phyloP scores from a whole-genome alignment of 1,284 basidiomycete genomes.

The Leccinum cinnamomeum region DNA sequence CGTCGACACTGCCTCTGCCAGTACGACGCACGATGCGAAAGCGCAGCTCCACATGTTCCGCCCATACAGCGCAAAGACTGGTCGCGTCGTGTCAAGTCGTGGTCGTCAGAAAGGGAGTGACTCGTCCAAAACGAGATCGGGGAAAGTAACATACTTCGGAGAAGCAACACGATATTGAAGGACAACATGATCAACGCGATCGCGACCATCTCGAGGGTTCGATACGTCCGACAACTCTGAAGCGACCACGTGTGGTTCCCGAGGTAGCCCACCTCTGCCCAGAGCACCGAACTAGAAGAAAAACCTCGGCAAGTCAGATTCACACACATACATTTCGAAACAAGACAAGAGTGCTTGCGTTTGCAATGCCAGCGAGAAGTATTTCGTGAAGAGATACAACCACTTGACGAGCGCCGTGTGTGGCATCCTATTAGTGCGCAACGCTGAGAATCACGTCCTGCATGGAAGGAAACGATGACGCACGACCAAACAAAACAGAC shows the following conservation, averaged over 20 bases:
- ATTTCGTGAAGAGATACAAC: conserved; percentile 24
- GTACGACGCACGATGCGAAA: conserved; percentile 8
- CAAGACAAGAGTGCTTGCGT: conserved; percentile 7
- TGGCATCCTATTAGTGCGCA: conserved; percentile 13
- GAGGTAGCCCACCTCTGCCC: conserved; percentile 12
- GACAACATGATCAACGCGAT: conserved; percentile 19
- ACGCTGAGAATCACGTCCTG: background rate
- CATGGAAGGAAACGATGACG: background rate
- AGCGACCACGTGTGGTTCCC: conserved; percentile 1
- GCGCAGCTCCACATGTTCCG: conserved; percentile 1
- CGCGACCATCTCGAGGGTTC: conserved; percentile 17
- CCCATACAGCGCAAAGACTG: conserved; percentile 26
- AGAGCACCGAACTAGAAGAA: conserved; percentile 11
- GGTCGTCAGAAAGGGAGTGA: background rate
- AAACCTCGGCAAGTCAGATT: conserved; percentile 1
- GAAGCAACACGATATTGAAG: conserved; percentile 19
- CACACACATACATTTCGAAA: background rate
- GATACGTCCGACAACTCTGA: conserved; percentile 14
- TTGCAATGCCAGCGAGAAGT: conserved; percentile 16
- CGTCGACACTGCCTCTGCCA: conserved; percentile 10
- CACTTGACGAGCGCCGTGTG: conserved; percentile 23
- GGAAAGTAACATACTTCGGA: conserved; percentile 20
- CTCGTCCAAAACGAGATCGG: background rate
- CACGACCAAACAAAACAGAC: conserved; percentile 20
- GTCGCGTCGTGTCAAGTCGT: background rate